Evolutionary conservation across 495 filamentous ascomycete genomes (phyloP), one percentile per base, ranked within the genome.

Genomic region (Penicillium ucsense): DNA sequence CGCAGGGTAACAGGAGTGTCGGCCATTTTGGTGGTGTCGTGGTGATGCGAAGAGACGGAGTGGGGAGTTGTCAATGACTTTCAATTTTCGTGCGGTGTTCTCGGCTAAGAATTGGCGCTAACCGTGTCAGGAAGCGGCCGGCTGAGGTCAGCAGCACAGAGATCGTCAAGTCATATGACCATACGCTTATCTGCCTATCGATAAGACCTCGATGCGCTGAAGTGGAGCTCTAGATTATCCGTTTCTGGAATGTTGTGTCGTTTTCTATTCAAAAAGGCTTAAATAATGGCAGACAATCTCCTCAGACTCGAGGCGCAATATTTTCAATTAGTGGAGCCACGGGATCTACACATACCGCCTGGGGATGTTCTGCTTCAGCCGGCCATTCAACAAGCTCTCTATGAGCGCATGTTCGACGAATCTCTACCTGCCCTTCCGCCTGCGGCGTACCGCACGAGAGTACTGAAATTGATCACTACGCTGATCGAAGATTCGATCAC

Each of bases 1-100:
- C 94, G 87, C 79, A 99, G 76, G 60, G 92, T 98, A 66, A 99
- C 87, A 59, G 84, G 80, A 68, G 79, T 65, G 73, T 96, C 92
- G 71, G 90, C 81, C 92, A 96, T 97, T 68, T 70, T 88, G 75
- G 71, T 63, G 65, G 59, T 65, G 60, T 50, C 54, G 51, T 62
- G 57, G 57, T 63, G 62, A 59, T 61, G 61, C 55, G 57, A 48
- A 47, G 51, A 44, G 53, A 52, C 20, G 50, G 49, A 48, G 50
- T 42, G 39, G 47, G 52, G 53, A 51, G 48, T 55, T 57, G 54
- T 57, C 49, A 47, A 59, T 53, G 53, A 59, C 56, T 59, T 67
- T 70, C 59, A 67, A 66, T 65, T 64, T 65, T 65, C 56, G 55
- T 60, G 60, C 51, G 64, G 62, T 70, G 65, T 60, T 64, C 70